Evolutionary conservation across 2,329 filamentous ascomycete genomes (phyloP).

Genomic region (Diaporthe sp.): DNA sequence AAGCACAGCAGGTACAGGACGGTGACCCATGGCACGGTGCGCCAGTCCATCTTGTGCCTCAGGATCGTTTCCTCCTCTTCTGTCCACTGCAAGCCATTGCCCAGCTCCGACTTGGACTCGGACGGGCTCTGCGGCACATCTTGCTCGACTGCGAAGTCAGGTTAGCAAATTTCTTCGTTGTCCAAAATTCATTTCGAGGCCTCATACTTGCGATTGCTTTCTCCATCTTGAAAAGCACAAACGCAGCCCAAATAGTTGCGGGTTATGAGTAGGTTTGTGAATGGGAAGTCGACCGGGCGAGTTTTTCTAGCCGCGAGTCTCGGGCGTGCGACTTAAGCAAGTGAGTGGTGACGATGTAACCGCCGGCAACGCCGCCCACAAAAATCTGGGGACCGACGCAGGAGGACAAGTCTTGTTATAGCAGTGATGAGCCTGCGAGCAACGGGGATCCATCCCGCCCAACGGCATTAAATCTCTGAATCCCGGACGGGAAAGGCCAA

Average conservation of each 20-base stretch:
- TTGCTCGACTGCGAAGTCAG: constrained; percentile 56
- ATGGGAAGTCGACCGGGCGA: neutral
- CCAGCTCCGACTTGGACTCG: constrained; percentile 4
- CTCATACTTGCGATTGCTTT: constrained; percentile 68
- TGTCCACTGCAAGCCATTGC: neutral
- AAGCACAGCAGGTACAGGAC: constrained; percentile 80
- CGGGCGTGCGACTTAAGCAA: neutral
- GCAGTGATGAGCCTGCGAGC: neutral
- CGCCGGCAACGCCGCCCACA: neutral
- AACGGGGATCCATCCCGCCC: neutral
- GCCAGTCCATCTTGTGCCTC: constrained; percentile 71
- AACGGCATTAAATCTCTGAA: neutral
- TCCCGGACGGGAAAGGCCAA: constrained; percentile 28
- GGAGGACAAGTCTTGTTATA: constrained; percentile 6
- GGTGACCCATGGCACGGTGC: constrained; percentile 76
- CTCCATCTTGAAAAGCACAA: constrained; percentile 66
- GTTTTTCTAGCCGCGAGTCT: neutral
- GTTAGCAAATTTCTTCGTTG: constrained; percentile 64
- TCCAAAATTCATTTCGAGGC: constrained; percentile 67
- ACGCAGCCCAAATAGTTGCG: constrained; percentile 45
- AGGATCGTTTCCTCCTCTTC: constrained; percentile 61
- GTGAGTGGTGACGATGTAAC: neutral
- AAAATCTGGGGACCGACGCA: neutral
- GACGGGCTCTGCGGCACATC: constrained; percentile 5
- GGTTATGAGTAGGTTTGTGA: neutral